Evolutionary conservation across 352 stramenopile species (phyloP).

Genomic region (Pythium diclinum): DNA sequence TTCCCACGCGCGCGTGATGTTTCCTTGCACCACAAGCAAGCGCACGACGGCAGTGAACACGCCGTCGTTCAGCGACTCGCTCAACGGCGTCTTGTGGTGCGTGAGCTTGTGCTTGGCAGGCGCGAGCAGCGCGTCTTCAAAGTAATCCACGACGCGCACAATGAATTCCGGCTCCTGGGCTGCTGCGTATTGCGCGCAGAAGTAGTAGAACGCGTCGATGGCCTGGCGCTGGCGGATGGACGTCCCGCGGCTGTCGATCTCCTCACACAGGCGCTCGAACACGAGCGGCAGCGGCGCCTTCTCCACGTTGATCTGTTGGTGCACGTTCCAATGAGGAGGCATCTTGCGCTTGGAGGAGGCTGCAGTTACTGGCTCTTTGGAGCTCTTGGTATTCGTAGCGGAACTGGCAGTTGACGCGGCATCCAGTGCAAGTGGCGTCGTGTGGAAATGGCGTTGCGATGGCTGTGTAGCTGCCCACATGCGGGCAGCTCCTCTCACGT

Average conservation of each 20-base stretch:
- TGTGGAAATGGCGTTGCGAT: not conserved
- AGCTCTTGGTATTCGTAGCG: not conserved
- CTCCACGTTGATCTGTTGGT: slow-evolving; percentile 44
- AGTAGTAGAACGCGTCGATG: slow-evolving; percentile 74
- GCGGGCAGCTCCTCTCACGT: not conserved
- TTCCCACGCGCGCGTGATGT: slow-evolving; percentile 47
- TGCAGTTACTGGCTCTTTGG: not conserved
- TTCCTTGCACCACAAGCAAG: slow-evolving; percentile 38
- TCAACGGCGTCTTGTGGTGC: slow-evolving; percentile 34
- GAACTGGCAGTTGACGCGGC: not conserved
- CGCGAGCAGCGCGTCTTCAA: slow-evolving; percentile 42
- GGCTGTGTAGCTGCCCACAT: not conserved
- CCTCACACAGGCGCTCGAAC: slow-evolving; percentile 41
- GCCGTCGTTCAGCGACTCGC: slow-evolving; percentile 59
- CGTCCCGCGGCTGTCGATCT: slow-evolving; percentile 39
- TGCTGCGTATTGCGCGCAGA: slow-evolving; percentile 54
- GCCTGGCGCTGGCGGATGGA: slow-evolving; percentile 36
- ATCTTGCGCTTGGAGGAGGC: slow-evolving; percentile 2
- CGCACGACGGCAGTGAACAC: slow-evolving; percentile 58
- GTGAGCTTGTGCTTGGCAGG: slow-evolving; percentile 13
- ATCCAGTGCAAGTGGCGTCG: not conserved
- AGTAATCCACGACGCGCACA: slow-evolving; percentile 44
- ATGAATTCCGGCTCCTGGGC: slow-evolving; percentile 31
- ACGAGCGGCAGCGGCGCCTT: slow-evolving; percentile 51
- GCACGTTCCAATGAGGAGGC: slow-evolving; percentile 38